Conservation (phyloP, 495 filamentous ascomycete genomes). For the Parathielavia appendiculata region DNA sequence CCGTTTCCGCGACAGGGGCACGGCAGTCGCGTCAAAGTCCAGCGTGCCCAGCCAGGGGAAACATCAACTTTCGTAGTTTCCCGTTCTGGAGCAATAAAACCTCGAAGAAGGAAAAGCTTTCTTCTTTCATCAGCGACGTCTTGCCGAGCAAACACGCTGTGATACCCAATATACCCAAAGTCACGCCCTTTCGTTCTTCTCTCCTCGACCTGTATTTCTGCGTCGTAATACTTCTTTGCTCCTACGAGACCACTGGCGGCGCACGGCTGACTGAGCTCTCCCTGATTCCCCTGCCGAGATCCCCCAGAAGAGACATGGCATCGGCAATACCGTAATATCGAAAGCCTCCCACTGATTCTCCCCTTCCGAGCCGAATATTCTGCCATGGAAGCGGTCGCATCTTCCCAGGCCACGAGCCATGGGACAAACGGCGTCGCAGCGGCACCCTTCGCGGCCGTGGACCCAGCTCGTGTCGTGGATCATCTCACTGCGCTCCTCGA, state of each 20-base stretch:
- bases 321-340: slow-evolving; percentile 14
- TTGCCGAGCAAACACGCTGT: not conserved
- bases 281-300: not conserved
- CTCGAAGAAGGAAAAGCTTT: not conserved
- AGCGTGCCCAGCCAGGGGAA: slow-evolving; percentile 1
- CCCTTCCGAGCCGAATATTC: not conserved
- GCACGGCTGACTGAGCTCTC: not conserved
- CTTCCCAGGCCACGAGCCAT: slow-evolving; percentile 38
- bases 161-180: slow-evolving; percentile 15
- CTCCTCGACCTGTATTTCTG: slow-evolving; percentile 6
- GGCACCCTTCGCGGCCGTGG: slow-evolving; percentile 43
- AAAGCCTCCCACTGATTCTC: not conserved
- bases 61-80: not conserved
- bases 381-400: slow-evolving; percentile 46
- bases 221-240: slow-evolving; percentile 13
- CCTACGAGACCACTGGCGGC: slow-evolving; percentile 3
- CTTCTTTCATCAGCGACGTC: not conserved
- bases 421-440: slow-evolving; percentile 41
- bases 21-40: slow-evolving; percentile 19
- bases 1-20: slow-evolving; percentile 17
- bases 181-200: not conserved
- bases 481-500: slow-evolving; percentile 74
- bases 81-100: slow-evolving; percentile 10
- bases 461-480: slow-evolving; percentile 59
- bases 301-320: slow-evolving; percentile 2